Percentiles rank a stretch among this genome's conserved stretches.
These are phyloP conservation scores for Sechiopsis laciniata DNA, from an alignment of 306 rosid species.

Conservation along the genomic window DNA sequence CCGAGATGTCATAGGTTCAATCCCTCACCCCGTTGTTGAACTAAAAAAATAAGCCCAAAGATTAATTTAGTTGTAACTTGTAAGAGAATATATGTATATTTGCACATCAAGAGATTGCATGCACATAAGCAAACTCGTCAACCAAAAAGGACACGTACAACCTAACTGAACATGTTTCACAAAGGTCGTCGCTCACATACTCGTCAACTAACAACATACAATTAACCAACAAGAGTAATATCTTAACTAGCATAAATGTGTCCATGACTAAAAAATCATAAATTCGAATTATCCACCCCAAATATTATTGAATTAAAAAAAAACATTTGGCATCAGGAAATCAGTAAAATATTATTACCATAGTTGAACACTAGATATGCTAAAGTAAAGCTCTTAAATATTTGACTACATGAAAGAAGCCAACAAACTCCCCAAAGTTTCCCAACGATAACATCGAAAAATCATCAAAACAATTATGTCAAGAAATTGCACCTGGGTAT, in stretches of 20 bases:
- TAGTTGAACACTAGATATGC: not conserved
- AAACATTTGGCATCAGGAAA: not conserved
- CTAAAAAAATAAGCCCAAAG: not conserved
- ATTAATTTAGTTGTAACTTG: not conserved
- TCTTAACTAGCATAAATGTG: no score
- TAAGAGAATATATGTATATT: not conserved
- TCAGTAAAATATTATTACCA: not conserved
- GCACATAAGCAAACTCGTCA: not conserved
- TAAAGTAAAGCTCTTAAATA: not conserved
- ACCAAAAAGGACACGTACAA: no score
- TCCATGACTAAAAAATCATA: no score
- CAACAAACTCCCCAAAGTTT: not conserved
- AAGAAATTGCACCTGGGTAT: constrained; percentile 13
- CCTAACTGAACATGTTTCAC: not conserved
- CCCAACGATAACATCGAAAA: constrained; percentile 3
- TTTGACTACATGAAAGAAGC: not conserved
- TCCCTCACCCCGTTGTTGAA: no score
- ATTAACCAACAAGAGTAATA: no score
- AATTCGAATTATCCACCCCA: no score
- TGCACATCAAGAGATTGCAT: not conserved
- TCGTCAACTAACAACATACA: not conserved
- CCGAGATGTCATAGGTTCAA: no score
- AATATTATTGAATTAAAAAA: no score
- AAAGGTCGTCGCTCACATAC: no score
- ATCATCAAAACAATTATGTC: not conserved